Base-by-base conservation (phyloP, 2,329 filamentous ascomycete genomes). In the Scedosporium minutisporum region DNA sequence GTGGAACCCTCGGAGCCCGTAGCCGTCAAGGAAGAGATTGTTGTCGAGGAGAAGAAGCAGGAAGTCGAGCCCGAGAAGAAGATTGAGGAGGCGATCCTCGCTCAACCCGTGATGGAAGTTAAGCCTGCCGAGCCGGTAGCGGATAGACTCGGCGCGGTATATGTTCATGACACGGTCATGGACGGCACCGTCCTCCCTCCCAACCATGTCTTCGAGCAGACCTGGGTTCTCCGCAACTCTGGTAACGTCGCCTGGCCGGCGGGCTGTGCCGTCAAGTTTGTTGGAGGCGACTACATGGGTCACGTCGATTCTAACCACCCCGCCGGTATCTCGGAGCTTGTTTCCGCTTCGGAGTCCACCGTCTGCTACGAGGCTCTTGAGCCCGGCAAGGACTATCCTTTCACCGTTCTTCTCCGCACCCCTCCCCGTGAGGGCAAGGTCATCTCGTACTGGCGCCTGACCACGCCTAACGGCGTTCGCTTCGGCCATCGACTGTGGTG, bases 401-500 rank as follows among this genome's bases (percentile, higher is more conserved):
- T 99, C 78, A 91, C 89, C 44, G 89, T 97, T 42, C 79, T 88
- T 51, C 86, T 99, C 74, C 91, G 91, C 74, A 90, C 91, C 18
- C 92, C 93, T 16, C 76, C 80, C 61, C 89, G 89, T 58, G 77
- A 85, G 62, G 93, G 93, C 62, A 90, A 88, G 74, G 82, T 87
- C 64, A 95, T 96, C 70, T 97, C 95, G 1, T 97, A 97, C 82
- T 99, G 95, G 95, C 92, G 93, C 65, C 79, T 99, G 67, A 96
- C 93, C 68, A 87, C 90, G 64, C 82, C 86, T 6, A 87, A 91
- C 63, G 93, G 93, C 25, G 79, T 83, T 66, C 89, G 91, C 66
- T 97, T 97, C 67, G 95, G 95, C 46, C 90, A 97, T 77, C 90
- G 92, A 70, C 81, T 99, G 58, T 99, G 93, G 93, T 97, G 93